phyloP scores from a whole-genome alignment of 495 filamentous ascomycete species.

The Neurospora sp. region DNA sequence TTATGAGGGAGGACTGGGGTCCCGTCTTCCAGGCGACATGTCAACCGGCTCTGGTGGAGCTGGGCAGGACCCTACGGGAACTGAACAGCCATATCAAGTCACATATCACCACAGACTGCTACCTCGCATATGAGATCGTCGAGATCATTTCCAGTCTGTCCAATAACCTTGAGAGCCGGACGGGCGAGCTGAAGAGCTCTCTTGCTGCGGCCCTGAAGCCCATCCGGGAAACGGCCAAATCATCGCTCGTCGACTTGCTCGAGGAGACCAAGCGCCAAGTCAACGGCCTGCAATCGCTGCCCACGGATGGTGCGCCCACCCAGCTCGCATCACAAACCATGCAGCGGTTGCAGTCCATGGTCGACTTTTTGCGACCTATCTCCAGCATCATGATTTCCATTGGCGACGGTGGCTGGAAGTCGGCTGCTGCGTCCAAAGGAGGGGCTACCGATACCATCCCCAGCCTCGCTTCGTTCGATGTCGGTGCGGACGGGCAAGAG shows the following conservation, averaged over 20 bases:
- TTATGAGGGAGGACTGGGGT: constrained; percentile 74
- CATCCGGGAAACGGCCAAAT: constrained; percentile 82
- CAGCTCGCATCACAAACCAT: constrained; percentile 77
- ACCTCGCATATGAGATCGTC: constrained; percentile 89
- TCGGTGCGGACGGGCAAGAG: constrained; percentile 78
- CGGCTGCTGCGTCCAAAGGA: constrained; percentile 31
- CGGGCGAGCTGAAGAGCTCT: constrained; percentile 73
- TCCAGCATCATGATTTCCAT: constrained; percentile 84
- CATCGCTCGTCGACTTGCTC: constrained; percentile 70
- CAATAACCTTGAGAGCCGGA: constrained; percentile 66
- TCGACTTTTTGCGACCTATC: constrained; percentile 76
- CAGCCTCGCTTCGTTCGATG: constrained; percentile 67
- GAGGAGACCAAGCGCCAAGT: constrained; percentile 75
- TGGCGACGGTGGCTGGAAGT: constrained; percentile 85
- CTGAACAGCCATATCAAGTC: constrained; percentile 80
- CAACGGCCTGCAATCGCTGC: constrained; percentile 50
- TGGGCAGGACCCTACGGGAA: constrained; percentile 77
- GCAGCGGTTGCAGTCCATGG: constrained; percentile 76
- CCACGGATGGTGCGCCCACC: constrained; percentile 67
- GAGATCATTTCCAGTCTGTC: constrained; percentile 80
- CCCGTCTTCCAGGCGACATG: constrained; percentile 68
- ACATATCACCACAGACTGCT: constrained; percentile 88
- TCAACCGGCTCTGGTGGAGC: constrained; percentile 62
- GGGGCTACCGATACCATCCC: constrained; percentile 55
- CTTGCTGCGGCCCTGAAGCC: constrained; percentile 81